Base-by-base conservation (phyloP, 176 grass and related monocot genomes). In the Musa beccarii region DNA sequence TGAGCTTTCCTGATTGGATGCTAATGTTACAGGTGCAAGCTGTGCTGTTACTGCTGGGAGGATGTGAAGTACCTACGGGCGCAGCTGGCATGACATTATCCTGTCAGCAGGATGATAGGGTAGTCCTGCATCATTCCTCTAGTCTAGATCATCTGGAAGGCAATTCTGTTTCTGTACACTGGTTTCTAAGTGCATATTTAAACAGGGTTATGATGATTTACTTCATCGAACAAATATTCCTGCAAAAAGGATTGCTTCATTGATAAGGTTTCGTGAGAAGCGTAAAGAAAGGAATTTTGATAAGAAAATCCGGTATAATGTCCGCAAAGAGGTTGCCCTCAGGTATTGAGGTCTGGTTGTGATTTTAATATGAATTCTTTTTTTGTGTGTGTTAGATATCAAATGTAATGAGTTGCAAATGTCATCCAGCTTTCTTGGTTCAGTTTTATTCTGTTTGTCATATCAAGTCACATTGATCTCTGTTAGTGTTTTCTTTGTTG, bases 221-320 rank as follows among this genome's bases (percentile, higher is more conserved):
- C 64, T 69, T 14, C 63, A 29, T 17, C 63, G 49, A 76, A 84
- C 86, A 69, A 81, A 84, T 71, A 73, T 80, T 75, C 73, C 86
- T 80, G 82, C 84, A 53, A 89, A 80, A 74, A 89, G 90, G 74
- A 34, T 92, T 85, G 81, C 90, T 84, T 92, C 90, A 28, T 77
- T 92, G 74, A 80, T 80, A 78, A 84, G 90, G 70, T 92, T 92
- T 57, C 90, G 84, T 14, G 90, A 92, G 79, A 92, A 92, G 82
- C 89, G 90, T 73, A 92, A 89, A 77, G 90, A 92, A 84, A 92
- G 86, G 78, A 86, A 87, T 78, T 89, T 87, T 51, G 86, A 89
- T 78, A 92, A 89, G 85, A 92, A 78, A 77, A 87, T 87, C 59
- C 81, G 86, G 77, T 92, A 92, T 72, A 84, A 51, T 85, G 90